phyloP scores from a whole-genome alignment of 768 basidiomycete species.

The Piloderma croceum region DNA sequence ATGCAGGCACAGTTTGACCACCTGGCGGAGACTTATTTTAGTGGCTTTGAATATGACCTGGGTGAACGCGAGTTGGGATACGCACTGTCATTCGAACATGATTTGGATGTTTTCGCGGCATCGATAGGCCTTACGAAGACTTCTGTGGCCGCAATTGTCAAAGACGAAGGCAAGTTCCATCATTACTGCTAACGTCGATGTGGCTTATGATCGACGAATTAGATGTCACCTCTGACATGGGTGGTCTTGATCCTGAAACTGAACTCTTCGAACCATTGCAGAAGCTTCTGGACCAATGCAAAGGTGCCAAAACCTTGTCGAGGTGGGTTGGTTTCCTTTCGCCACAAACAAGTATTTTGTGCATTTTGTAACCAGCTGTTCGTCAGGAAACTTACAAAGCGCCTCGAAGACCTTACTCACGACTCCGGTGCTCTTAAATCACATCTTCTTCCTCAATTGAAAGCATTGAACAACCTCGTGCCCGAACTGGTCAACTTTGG shows the following conservation, averaged over 20 bases:
- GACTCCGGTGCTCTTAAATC: slow-evolving; percentile 68
- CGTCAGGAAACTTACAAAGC: slow-evolving; percentile 78
- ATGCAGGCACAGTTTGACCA: slow-evolving; percentile 93
- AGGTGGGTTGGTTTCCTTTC: slow-evolving; percentile 42
- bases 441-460: slow-evolving; percentile 66
- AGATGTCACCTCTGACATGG: slow-evolving; percentile 75
- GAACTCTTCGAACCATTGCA: slow-evolving; percentile 81
- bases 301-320: slow-evolving; percentile 72
- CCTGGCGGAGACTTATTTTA: slow-evolving; percentile 82
- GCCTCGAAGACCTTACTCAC: slow-evolving; percentile 73
- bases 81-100: slow-evolving; percentile 76
- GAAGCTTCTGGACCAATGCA: slow-evolving; percentile 74
- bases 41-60: slow-evolving; percentile 76
- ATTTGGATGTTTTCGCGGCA: slow-evolving; percentile 91
- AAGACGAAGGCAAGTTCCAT: slow-evolving; percentile 46
- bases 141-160: slow-evolving; percentile 61
- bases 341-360: too few relatives aligned
- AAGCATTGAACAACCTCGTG: slow-evolving; percentile 63
- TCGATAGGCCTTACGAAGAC: slow-evolving; percentile 89
- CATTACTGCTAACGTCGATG: too few relatives aligned
- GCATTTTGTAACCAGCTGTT: not conserved
- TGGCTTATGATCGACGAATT: slow-evolving; percentile 1
- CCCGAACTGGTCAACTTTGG: slow-evolving; percentile 87
- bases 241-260: slow-evolving; percentile 66
- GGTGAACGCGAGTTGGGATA: slow-evolving; percentile 87